Evolutionary conservation across 2,329 filamentous ascomycete species (phyloP).

Genomic region (Phaeosphaeriaceae sp.): DNA sequence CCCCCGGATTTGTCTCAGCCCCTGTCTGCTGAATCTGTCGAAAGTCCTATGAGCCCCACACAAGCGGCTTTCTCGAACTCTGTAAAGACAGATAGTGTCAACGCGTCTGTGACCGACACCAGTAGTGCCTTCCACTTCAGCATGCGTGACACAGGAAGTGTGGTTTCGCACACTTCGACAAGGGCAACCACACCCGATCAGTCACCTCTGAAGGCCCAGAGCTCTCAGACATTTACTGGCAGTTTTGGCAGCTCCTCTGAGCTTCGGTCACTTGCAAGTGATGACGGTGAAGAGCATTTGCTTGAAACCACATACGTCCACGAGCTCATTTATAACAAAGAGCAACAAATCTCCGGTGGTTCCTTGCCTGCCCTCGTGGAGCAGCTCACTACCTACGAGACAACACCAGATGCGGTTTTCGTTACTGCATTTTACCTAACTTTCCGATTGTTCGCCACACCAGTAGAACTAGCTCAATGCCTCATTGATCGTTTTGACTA

Average conservation of each 20-base stretch:
- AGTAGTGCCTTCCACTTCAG: conserved; percentile 78
- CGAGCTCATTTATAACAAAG: conserved; percentile 91
- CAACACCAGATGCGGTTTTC: conserved; percentile 88
- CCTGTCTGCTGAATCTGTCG: conserved; percentile 35
- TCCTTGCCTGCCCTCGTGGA: conserved; percentile 92
- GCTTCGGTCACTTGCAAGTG: conserved; percentile 68
- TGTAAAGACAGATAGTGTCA: conserved; percentile 65
- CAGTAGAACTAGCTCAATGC: conserved; percentile 76
- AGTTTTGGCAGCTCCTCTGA: conserved; percentile 70
- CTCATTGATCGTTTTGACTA: conserved; percentile 95
- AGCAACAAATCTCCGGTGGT: conserved; percentile 92
- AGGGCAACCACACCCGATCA: conserved; percentile 85
- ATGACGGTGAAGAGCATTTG: conserved; percentile 82
- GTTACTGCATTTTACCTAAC: conserved; percentile 96
- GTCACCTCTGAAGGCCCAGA: conserved; percentile 59
- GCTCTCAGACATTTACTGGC: conserved; percentile 63
- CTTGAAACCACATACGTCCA: conserved; percentile 91
- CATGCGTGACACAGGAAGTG: conserved; percentile 75
- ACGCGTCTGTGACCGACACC: conserved; percentile 77
- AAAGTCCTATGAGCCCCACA: conserved; percentile 45
- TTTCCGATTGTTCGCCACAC: conserved; percentile 89
- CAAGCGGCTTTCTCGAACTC: conserved; percentile 37
- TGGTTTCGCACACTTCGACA: conserved; percentile 82
- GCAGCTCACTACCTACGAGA: conserved; percentile 88
- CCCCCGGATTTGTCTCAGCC: conserved; percentile 35